phyloP scores from a whole-genome alignment of 192 early-diverging fungal genomes.

The Dissophora globulifera region DNA sequence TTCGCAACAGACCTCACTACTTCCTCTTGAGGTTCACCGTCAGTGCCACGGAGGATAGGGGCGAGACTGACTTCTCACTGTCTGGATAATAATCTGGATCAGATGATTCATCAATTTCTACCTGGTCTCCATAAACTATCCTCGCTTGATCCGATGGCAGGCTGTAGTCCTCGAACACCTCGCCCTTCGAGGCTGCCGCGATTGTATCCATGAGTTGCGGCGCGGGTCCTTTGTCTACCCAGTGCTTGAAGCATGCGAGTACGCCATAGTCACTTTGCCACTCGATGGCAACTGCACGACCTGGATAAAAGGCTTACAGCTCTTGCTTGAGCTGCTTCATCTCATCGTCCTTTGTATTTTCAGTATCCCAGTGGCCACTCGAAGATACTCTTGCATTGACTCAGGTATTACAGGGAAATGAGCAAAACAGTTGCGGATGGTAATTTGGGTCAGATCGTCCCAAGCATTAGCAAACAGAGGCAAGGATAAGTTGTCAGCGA shows the following conservation, averaged over 20 bases:
- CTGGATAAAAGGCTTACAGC: neutral
- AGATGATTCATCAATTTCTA: too few species aligned
- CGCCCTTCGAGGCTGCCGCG: neutral
- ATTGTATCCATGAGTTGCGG: neutral
- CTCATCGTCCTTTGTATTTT: neutral
- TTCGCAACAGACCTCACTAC: too few species aligned
- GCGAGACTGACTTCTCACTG: too few species aligned
- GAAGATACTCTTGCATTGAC: conserved; percentile 1
- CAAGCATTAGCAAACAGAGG: neutral
- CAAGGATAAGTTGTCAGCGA: too few species aligned
- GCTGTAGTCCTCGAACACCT: neutral
- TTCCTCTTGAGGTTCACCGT: too few species aligned
- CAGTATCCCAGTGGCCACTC: neutral
- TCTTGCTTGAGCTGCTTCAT: conserved; percentile 6
- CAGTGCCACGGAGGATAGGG: too few species aligned
- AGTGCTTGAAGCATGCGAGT: neutral
- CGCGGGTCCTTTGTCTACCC: neutral
- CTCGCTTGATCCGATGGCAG: too few species aligned
- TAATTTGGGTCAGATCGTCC: neutral
- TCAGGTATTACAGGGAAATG: neutral
- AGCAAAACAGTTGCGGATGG: conserved; percentile 8
- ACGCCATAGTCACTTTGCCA: neutral
- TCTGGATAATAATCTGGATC: too few species aligned
- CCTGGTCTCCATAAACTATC: too few species aligned
- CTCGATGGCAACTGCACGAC: neutral